Evolutionary conservation across 768 basidiomycete genomes (phyloP).

Genomic region (Pulveroboletus sp.): DNA sequence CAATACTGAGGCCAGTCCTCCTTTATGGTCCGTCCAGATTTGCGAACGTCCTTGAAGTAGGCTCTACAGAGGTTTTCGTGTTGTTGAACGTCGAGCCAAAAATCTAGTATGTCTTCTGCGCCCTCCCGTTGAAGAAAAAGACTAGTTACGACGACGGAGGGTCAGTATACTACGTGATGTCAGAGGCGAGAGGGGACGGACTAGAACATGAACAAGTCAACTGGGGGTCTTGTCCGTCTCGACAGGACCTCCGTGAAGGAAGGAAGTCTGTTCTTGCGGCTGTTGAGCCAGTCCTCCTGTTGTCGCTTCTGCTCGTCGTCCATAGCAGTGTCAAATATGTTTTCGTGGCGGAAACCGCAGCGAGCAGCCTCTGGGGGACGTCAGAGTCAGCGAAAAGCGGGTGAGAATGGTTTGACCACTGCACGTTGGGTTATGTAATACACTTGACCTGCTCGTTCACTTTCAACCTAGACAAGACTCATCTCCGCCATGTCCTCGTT

Average conservation of each 20-base stretch:
- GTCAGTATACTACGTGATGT: slow-evolving; percentile 3
- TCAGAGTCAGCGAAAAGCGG: slow-evolving; percentile 16
- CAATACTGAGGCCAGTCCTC: slow-evolving; percentile 99
- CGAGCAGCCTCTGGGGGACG: slow-evolving; percentile 15
- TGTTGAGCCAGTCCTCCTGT: slow-evolving; percentile 72
- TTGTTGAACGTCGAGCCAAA: slow-evolving; percentile 99
- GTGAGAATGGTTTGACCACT: slow-evolving; percentile 6
- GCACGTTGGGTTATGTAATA: slow-evolving; percentile 27
- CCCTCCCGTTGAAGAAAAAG: slow-evolving; percentile 95
- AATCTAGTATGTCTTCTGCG: slow-evolving; percentile 93
- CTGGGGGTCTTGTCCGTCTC: slow-evolving; percentile 85
- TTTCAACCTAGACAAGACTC: slow-evolving; percentile 5
- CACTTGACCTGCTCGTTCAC: not conserved
- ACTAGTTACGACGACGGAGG: slow-evolving; percentile 36
- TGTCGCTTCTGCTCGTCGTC: slow-evolving; percentile 48
- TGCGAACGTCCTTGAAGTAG: slow-evolving; percentile 98
- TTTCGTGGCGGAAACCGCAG: slow-evolving; percentile 10
- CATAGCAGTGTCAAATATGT: slow-evolving; percentile 30
- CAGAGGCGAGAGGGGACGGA: slow-evolving; percentile 40
- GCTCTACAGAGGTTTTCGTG: slow-evolving; percentile 98
- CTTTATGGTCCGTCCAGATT: slow-evolving; percentile 87
- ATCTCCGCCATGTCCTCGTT: slow-evolving; percentile 52
- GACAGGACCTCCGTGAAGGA: slow-evolving; percentile 89
- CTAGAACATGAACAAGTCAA: slow-evolving; percentile 99
- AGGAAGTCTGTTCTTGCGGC: slow-evolving; percentile 73